Conservation (phyloP, 148 eudicot genomes). For the Rhododendron henanense region DNA sequence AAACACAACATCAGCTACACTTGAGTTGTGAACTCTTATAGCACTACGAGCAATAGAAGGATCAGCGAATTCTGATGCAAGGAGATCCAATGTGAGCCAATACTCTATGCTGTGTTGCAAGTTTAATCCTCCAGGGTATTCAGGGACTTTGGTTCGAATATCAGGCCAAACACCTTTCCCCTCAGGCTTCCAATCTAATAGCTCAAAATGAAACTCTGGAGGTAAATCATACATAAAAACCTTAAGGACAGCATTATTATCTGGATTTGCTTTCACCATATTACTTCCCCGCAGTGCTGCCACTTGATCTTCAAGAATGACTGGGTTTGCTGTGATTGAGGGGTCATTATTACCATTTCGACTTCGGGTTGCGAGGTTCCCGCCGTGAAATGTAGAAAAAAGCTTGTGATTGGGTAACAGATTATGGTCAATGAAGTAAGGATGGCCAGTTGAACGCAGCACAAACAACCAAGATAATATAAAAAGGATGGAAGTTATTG, state of each 20-base stretch:
- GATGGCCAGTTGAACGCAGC: constrained; percentile 48
- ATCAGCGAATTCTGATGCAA: constrained; percentile 56
- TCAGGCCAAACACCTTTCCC: constrained; percentile 75
- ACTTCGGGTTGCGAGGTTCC: constrained; percentile 11
- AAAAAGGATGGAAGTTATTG: constrained; percentile 51
- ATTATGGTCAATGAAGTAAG: constrained; percentile 28
- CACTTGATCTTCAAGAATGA: constrained; percentile 5
- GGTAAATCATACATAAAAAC: constrained; percentile 96
- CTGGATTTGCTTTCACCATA: constrained; percentile 14
- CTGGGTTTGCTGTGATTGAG: not conserved
- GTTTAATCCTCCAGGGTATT: constrained; percentile 88
- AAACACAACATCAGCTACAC: constrained; percentile 86
- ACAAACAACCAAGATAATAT: constrained; percentile 63
- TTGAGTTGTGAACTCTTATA: constrained; percentile 67
- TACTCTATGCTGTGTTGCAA: constrained; percentile 95
- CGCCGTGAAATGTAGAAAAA: constrained; percentile 12
- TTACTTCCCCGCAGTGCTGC: not conserved
- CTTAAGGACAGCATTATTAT: constrained; percentile 36
- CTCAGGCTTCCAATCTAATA: constrained; percentile 63
- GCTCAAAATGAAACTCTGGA: constrained; percentile 80
- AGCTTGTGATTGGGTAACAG: constrained; percentile 32
- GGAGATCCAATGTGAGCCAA: constrained; percentile 94
- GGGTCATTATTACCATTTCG: constrained; percentile 6
- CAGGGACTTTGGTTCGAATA: constrained; percentile 54
- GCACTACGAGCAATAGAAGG: constrained; percentile 45